Evolutionary conservation across 371 early-diverging fungal species (phyloP), one percentile per base, ranked within the genome.

Genomic region (Syncephalastrum contaminatum): DNA sequence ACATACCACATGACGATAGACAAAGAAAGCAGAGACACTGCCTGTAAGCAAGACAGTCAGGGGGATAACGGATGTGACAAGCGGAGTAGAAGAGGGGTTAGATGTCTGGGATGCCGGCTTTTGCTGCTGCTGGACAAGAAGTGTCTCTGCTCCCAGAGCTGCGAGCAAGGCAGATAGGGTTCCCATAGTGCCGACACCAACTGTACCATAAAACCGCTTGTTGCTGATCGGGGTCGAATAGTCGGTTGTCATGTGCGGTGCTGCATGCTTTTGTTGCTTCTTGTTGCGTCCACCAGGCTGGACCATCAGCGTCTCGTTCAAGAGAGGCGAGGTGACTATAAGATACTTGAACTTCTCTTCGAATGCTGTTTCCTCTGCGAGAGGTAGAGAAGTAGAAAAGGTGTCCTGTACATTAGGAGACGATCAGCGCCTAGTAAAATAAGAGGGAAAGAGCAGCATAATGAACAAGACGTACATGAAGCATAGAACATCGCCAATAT

Each of bases 341-440:
- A 85, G 60, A 59, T 85, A 85, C 52, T 83, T 84, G 66, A 87
- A 84, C 14, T 82, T 81, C 41, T 87, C 87, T 58, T 85, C 84
- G 62, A 86, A 86, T 16, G 79, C 82, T 30, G 68, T 66, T 66
- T 85, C 83, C 61, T 85, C 85, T 12, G 69, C 57, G 25, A 74
- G 60, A 3, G 83, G 71, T 4, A 83, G 51, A 19, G 69, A 66
- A 6, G 67, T 62, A 10, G 73, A 67, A 47, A 72, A 76, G 0
- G 69, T 60, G 27, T 70, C 76, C 76, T 76, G 51, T 4, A 16
- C 4, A 8, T 19, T 12, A 45, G 8, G 19, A 36, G 30, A 43
- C 50, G 4, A 20, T 40, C 18, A 54, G 13, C 24, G 8, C 21
- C 10, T 5, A 25, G 25, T 48, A 14, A 16, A 2, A 12, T 12